A percentile compares a stretch with the other conserved stretches of the same genome.
phyloP scores from a whole-genome alignment of 768 basidiomycete genomes.

The Tricholoma saponaceum region DNA sequence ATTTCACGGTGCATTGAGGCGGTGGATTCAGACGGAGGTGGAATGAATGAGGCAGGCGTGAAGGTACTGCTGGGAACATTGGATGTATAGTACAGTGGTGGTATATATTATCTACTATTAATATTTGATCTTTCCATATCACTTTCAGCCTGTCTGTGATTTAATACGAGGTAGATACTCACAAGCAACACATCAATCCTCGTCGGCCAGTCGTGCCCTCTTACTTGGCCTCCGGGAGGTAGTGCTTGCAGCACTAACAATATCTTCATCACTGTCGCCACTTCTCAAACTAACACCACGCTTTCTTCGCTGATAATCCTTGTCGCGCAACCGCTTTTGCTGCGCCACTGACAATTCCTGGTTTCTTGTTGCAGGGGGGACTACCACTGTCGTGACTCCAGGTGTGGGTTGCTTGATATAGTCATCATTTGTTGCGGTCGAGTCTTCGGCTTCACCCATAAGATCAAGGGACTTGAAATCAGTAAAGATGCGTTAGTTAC shows the following conservation, averaged over 20 bases:
- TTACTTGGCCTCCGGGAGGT: slow-evolving; percentile 63
- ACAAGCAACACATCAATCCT: slow-evolving; percentile 41
- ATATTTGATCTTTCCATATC: background rate
- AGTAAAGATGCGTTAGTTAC: background rate
- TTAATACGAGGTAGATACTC: background rate
- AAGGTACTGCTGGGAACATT: slow-evolving; percentile 49
- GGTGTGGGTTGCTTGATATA: slow-evolving; percentile 63
- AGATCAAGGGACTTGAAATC: slow-evolving; percentile 67
- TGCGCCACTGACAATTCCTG: slow-evolving; percentile 70
- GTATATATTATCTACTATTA: background rate
- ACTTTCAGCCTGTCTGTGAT: background rate
- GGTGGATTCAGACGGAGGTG: slow-evolving; percentile 70
- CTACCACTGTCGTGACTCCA: slow-evolving; percentile 71
- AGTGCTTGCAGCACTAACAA: slow-evolving; percentile 38
- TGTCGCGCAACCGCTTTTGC: slow-evolving; percentile 73
- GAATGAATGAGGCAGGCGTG: slow-evolving; percentile 50
- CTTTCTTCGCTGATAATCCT: slow-evolving; percentile 78
- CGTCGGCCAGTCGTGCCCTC: slow-evolving; percentile 61
- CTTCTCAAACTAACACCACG: slow-evolving; percentile 59
- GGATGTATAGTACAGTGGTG: slow-evolving; percentile 28
- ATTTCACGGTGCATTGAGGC: slow-evolving; percentile 77
- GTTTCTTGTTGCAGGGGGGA: slow-evolving; percentile 66
- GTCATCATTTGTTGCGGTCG: slow-evolving; percentile 53
- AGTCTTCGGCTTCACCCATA: slow-evolving; percentile 65
- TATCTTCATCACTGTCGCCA: slow-evolving; percentile 76